phyloP scores from a whole-genome alignment of 164 flowering plant species.

The Malania oleifera region DNA sequence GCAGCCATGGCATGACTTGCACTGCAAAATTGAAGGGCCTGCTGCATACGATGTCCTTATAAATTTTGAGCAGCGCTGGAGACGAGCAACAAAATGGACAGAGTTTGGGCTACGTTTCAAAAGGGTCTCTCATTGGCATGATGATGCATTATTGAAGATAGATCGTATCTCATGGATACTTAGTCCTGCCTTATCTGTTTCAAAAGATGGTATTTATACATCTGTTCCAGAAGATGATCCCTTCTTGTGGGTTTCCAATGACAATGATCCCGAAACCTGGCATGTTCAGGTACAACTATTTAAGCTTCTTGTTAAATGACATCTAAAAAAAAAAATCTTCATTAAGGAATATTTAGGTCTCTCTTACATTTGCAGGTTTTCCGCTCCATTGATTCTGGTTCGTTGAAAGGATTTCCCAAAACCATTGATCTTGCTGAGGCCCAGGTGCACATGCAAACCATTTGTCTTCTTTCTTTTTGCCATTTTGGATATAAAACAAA shows the following conservation, averaged over 20 bases:
- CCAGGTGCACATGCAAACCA: slow-evolving; percentile 33
- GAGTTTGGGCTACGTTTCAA: slow-evolving; percentile 46
- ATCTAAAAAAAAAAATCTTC: no score
- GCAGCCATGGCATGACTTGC: slow-evolving; percentile 93
- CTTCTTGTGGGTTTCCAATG: slow-evolving; percentile 39
- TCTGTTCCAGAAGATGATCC: slow-evolving; percentile 42
- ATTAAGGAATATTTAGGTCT: slow-evolving; percentile 9
- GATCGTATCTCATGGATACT: slow-evolving; percentile 90
- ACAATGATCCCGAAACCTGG: slow-evolving; percentile 69
- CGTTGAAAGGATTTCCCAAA: slow-evolving; percentile 67
- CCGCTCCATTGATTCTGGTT: slow-evolving; percentile 87
- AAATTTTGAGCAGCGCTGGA: slow-evolving; percentile 90
- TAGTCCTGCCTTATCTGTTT: slow-evolving; percentile 41
- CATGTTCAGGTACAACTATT: slow-evolving; percentile 65
- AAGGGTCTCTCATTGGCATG: slow-evolving; percentile 49
- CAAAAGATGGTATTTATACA: slow-evolving; percentile 23
- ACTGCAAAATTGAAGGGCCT: slow-evolving; percentile 73
- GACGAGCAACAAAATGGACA: slow-evolving; percentile 60
- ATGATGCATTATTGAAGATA: slow-evolving; percentile 65
- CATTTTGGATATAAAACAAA: not conserved
- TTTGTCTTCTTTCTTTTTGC: not conserved
- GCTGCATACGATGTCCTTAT: slow-evolving; percentile 82
- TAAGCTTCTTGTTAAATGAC: not conserved
- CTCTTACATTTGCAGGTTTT: slow-evolving; percentile 47
- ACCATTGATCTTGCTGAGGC: slow-evolving; percentile 21